Evolutionary conservation across 2,329 filamentous ascomycete genomes (phyloP).

Genomic region (Xylariaceae sp.): DNA sequence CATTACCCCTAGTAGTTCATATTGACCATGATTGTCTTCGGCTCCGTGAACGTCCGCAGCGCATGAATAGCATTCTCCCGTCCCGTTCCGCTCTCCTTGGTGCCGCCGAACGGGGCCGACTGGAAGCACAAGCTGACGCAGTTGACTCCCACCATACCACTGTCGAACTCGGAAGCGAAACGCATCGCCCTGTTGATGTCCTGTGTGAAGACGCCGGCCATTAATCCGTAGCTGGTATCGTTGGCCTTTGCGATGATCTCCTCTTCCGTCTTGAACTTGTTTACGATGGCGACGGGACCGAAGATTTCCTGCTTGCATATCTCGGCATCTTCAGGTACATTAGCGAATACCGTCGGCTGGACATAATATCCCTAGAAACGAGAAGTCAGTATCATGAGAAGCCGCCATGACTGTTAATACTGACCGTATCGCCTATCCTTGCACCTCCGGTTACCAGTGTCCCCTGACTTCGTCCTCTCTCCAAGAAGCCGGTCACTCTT

Average conservation of each 20-base stretch:
- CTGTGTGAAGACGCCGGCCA: slow-evolving; percentile 52
- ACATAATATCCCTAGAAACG: slow-evolving; percentile 37
- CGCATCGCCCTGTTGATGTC: slow-evolving; percentile 59
- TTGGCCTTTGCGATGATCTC: slow-evolving; percentile 52
- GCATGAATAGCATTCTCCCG: slow-evolving; percentile 45
- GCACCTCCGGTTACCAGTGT: slow-evolving; percentile 35
- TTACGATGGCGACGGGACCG: slow-evolving; percentile 51
- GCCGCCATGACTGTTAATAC: slow-evolving; percentile 32
- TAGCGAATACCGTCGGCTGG: slow-evolving; percentile 43
- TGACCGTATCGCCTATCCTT: slow-evolving; percentile 18
- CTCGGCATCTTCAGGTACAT: slow-evolving; percentile 38
- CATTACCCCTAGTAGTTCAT: slow-evolving; percentile 16
- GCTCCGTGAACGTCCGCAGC: slow-evolving; percentile 43
- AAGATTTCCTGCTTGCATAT: slow-evolving; percentile 54
- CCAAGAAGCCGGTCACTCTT: slow-evolving; percentile 41
- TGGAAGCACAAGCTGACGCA: slow-evolving; percentile 37
- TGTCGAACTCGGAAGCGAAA: slow-evolving; percentile 51
- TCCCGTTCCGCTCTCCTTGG: slow-evolving; percentile 45
- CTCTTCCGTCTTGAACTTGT: slow-evolving; percentile 51
- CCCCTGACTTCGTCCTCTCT: slow-evolving; percentile 37
- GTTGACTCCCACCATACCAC: slow-evolving; percentile 68
- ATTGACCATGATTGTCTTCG: slow-evolving; percentile 47
- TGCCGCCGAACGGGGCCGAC: slow-evolving; percentile 44
- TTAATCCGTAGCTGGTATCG: slow-evolving; percentile 43
- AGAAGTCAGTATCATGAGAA: background rate